Conservation (phyloP, 2,329 filamentous ascomycete genomes). For the Verticillium nonalfalfae region DNA sequence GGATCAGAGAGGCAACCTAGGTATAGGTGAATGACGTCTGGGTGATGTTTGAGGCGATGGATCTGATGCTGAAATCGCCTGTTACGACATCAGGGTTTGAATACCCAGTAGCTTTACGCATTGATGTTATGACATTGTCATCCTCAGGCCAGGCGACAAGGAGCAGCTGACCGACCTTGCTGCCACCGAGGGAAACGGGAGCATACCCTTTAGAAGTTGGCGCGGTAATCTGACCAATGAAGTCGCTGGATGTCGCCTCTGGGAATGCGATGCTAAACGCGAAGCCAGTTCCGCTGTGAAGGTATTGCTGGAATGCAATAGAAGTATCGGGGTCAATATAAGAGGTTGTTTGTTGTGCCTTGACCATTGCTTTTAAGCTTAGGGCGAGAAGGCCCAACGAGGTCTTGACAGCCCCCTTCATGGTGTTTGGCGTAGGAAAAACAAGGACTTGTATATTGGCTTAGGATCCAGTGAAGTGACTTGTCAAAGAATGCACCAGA, state of each 20-base stretch:
- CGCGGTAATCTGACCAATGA: slow-evolving; percentile 11
- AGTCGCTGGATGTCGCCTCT: slow-evolving; percentile 7
- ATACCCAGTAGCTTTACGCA: slow-evolving; percentile 24
- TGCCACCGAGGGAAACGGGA: slow-evolving; percentile 25
- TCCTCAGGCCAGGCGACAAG: slow-evolving; percentile 37
- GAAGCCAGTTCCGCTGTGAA: no score
- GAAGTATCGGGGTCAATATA: no score
- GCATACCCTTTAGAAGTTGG: slow-evolving; percentile 8
- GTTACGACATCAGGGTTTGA: slow-evolving; percentile 31
- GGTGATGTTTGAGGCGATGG: slow-evolving; percentile 39
- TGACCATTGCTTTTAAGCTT: no score
- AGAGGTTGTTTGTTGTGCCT: no score
- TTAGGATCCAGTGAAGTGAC: no score
- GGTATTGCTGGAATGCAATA: no score
- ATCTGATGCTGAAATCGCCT: slow-evolving; percentile 25
- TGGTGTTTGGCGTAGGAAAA: no score
- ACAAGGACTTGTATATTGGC: no score
- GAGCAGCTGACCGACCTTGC: slow-evolving; percentile 36
- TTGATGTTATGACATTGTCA: slow-evolving; percentile 22
- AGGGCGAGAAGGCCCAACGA: no score
- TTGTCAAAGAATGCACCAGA: no score
- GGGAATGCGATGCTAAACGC: slow-evolving; percentile 6
- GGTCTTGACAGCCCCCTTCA: no score
- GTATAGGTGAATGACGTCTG: slow-evolving; percentile 39
- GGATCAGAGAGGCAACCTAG: slow-evolving; percentile 28